phyloP scores from a whole-genome alignment of 2,329 filamentous ascomycete genomes.

The Massarina eburnea region DNA sequence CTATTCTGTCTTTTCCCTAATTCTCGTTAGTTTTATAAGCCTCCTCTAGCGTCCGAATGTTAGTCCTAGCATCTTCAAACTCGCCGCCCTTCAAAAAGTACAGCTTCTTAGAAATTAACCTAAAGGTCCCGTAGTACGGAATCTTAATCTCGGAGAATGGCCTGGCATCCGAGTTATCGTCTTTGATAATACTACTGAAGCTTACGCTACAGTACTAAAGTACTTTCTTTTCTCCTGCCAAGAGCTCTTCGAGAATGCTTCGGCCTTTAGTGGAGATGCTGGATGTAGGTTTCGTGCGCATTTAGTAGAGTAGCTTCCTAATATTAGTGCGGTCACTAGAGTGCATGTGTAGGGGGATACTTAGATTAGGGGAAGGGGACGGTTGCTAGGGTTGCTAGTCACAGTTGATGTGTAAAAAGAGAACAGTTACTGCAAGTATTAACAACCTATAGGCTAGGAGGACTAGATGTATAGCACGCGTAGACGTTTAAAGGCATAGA shows the following conservation, averaged over 20 bases:
- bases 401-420: conserved; percentile 1
- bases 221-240: conserved; percentile 4
- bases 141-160: conserved; percentile 6
- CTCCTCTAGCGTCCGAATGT: neutral
- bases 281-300: neutral
- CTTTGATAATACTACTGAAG: conserved; percentile 2
- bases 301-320: neutral
- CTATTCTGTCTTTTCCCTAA: neutral
- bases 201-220: conserved; percentile 3
- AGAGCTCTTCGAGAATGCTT: neutral
- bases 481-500: neutral
- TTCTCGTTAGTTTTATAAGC: neutral
- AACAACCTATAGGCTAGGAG: conserved; percentile 7
- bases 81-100: conserved; percentile 1
- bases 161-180: neutral
- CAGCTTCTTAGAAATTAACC: conserved; percentile 1
- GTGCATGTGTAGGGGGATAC: conserved; percentile 4
- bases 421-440: conserved; percentile 3
- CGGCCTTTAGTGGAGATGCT: conserved; percentile 2
- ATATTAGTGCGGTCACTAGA: conserved; percentile 3
- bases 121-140: conserved; percentile 5
- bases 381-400: conserved; percentile 5
- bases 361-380: neutral
- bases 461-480: conserved; percentile 3
- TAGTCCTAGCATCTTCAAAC: conserved; percentile 3